Evolutionary conservation across 2,329 filamentous ascomycete genomes (phyloP), one percentile per base, ranked within the genome.

Genomic region (Pezicula rhizophila): DNA sequence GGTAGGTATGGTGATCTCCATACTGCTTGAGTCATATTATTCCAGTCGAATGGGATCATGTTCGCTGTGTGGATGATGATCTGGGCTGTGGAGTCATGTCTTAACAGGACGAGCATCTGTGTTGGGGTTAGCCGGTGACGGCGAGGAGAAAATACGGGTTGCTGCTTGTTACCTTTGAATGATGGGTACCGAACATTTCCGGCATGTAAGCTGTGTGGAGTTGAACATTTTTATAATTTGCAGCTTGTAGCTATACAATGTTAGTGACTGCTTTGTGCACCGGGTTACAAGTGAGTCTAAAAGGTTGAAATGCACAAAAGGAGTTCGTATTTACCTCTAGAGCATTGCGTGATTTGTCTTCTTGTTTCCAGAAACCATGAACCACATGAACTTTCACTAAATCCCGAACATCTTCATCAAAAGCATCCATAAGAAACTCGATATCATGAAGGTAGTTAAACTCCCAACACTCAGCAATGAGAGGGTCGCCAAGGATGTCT

Each of bases 61-160:
- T 96, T 96, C 15, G 90, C 89, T 0, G 90, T 96, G 58, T 95
- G 88, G 26, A 96, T 90, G 48, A 95, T 68, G 5, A 96, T 71
- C 66, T 95, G 86, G 0, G 85, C 87, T 0, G 76, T 79, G 53
- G 85, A 81, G 62, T 95, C 89, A 63, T 87, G 82, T 5, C 87
- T 78, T 52, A 95, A 73, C 4, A 95, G 67, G n/a, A 95, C 72
- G 66, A 95, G 79, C 87, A 95, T 93, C 67, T 95, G 93, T 15
- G 26, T 10, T 12, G 11, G 28, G 11, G 34, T 17, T n/a, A n/a
- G 43, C 35, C 2, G 14, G 15, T 28, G 48, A 26, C n/a, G 23
- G 17, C 18, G 40, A 14, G 12, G 20, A 50, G n/a, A 28, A 14
- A 31, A 10, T 17, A 11, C 40, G 33, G 23, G 4, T 7, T 23